Percentiles rank a stretch among this genome's conserved stretches.
These are phyloP conservation scores for Fusarium graminum DNA, from an alignment of 2,329 filamentous ascomycete species.

Conservation along the genomic window DNA sequence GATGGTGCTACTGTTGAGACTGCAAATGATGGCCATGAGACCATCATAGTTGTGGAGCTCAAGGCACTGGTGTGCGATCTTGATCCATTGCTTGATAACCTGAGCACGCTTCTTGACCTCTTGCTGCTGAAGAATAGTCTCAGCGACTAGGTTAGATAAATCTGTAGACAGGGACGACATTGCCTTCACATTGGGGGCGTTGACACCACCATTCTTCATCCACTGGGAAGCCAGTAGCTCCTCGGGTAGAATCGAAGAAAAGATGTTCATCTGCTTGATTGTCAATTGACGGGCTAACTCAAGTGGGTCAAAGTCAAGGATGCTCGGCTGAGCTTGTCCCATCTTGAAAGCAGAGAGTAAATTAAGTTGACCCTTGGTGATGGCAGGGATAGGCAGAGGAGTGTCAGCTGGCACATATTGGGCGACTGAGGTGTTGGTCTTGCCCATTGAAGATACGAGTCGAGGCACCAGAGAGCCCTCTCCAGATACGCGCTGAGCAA, in stretches of 20 bases:
- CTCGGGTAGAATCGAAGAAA: slow-evolving; percentile 91
- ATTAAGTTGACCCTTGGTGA: slow-evolving; percentile 82
- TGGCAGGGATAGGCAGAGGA: slow-evolving; percentile 75
- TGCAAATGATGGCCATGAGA: slow-evolving; percentile 96
- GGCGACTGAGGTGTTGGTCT: slow-evolving; percentile 81
- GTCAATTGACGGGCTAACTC: slow-evolving; percentile 94
- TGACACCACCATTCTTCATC: slow-evolving; percentile 86
- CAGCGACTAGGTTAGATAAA: slow-evolving; percentile 90
- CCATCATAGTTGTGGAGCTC: slow-evolving; percentile 97
- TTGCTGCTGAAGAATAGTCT: slow-evolving; percentile 88
- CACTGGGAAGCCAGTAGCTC: slow-evolving; percentile 93
- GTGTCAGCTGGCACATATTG: slow-evolving; percentile 78
- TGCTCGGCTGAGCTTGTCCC: slow-evolving; percentile 76
- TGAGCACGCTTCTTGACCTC: slow-evolving; percentile 92
- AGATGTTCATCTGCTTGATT: slow-evolving; percentile 89
- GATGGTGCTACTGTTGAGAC: slow-evolving; percentile 91
- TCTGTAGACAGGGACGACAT: slow-evolving; percentile 96
- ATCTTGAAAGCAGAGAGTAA: slow-evolving; percentile 80
- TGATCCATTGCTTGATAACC: slow-evolving; percentile 98
- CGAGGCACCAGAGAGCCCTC: slow-evolving; percentile 84
- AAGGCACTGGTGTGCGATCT: slow-evolving; percentile 87
- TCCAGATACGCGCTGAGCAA: slow-evolving; percentile 81
- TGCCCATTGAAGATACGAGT: slow-evolving; percentile 86
- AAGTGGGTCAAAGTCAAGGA: slow-evolving; percentile 91
- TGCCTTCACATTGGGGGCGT: slow-evolving; percentile 89